A percentile compares a stretch with the other conserved stretches of the same genome.
Conservation (phyloP, 148 eudicot species). For the Suaeda aralocaspica region DNA sequence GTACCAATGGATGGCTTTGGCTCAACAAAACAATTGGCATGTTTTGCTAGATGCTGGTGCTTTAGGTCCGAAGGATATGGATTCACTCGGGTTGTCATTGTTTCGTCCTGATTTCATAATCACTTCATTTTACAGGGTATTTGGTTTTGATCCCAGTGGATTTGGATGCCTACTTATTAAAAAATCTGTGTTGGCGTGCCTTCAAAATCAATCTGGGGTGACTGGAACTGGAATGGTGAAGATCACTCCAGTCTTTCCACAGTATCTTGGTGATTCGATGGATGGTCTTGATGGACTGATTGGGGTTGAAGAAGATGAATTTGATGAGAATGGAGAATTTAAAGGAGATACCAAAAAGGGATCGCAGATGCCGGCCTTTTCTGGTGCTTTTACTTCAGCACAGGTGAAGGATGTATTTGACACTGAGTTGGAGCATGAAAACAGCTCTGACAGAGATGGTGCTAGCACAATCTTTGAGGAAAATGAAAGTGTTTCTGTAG, state of each 20-base stretch:
- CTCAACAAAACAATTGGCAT: slow-evolving; percentile 95
- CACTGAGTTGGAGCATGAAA: slow-evolving; percentile 81
- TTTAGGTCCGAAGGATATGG: slow-evolving; percentile 96
- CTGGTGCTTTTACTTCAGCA: slow-evolving; percentile 81
- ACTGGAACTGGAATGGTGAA: slow-evolving; percentile 89
- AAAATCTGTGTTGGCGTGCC: slow-evolving; percentile 79
- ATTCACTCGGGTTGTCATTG: slow-evolving; percentile 84
- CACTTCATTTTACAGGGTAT: slow-evolving; percentile 87
- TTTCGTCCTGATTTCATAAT: slow-evolving; percentile 94
- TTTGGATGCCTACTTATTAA: slow-evolving; percentile 96
- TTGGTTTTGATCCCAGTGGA: slow-evolving; percentile 91
- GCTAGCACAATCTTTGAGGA: slow-evolving; percentile 90
- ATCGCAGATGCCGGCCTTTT: slow-evolving; percentile 76
- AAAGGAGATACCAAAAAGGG: slow-evolving; percentile 49
- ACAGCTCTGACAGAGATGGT: slow-evolving; percentile 75
- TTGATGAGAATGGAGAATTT: slow-evolving; percentile 47
- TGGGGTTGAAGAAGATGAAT: slow-evolving; percentile 49
- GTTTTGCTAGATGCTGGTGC: slow-evolving; percentile 94
- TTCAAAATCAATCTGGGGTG: slow-evolving; percentile 79
- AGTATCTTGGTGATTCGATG: slow-evolving; percentile 70
- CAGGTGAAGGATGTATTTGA: slow-evolving; percentile 90
- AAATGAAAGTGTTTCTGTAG: slow-evolving; percentile 69
- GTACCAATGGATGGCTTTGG: slow-evolving; percentile 98
- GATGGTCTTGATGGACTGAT: slow-evolving; percentile 69
- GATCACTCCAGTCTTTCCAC: slow-evolving; percentile 80